These are phyloP conservation scores for Chlorella sp. DNA, from an alignment of 139 green algal genomes.

Conservation along the genomic window DNA sequence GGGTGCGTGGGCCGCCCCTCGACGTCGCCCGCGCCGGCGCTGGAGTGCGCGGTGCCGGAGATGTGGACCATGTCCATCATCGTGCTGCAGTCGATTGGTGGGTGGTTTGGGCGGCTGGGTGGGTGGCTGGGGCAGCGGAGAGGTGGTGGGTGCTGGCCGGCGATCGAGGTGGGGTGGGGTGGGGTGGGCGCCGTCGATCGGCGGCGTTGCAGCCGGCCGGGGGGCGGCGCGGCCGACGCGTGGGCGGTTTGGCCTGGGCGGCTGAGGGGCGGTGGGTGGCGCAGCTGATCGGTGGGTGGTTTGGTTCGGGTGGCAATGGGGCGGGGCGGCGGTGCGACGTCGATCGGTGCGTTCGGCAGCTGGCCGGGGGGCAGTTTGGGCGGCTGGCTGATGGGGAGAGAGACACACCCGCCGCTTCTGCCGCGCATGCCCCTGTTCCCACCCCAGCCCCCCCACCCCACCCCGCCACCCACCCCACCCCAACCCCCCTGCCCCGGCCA, in stretches of 20 bases:
- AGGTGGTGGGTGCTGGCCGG: neutral
- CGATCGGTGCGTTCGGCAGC: neutral
- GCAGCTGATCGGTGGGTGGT: neutral
- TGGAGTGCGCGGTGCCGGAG: slow-evolving; percentile 27
- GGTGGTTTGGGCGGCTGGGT: neutral
- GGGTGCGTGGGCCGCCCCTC: no score
- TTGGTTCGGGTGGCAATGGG: neutral
- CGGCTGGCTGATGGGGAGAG: neutral
- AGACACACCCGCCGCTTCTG: no score
- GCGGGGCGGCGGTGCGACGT: no score
- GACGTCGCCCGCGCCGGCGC: no score
- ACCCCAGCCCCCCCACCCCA: neutral
- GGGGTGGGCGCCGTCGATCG: no score
- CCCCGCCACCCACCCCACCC: no score
- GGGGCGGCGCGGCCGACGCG: no score
- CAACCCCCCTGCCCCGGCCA: neutral
- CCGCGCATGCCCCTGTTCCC: no score
- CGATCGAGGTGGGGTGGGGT: no score
- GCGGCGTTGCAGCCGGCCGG: no score
- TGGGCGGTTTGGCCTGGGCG: neutral
- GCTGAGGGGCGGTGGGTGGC: no score
- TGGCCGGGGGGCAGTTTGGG: no score
- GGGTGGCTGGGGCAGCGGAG: neutral
- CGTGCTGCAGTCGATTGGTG: slow-evolving; percentile 41
- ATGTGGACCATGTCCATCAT: slow-evolving; percentile 43